Evolutionary conservation across 768 basidiomycete species (phyloP).

Genomic region (Pilatotrama ljubarskyi): DNA sequence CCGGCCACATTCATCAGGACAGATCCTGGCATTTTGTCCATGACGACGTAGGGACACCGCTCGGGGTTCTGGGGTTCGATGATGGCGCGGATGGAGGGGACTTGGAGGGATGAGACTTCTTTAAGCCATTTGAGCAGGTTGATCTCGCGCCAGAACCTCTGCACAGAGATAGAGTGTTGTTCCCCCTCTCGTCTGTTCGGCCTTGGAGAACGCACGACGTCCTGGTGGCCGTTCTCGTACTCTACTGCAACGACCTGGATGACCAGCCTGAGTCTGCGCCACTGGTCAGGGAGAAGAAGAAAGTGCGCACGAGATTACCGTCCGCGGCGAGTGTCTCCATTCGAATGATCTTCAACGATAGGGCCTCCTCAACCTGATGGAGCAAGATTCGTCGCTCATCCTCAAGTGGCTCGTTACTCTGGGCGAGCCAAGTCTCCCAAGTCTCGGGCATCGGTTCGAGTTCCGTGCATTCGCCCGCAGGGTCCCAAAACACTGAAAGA

Average conservation of each 20-base stretch:
- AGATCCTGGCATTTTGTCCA: neutral
- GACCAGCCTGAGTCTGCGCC: no score
- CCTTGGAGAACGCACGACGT: neutral
- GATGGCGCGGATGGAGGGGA: neutral
- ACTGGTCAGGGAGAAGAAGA: no score
- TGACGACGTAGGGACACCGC: neutral
- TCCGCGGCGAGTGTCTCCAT: no score
- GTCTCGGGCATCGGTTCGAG: no score
- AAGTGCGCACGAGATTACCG: no score
- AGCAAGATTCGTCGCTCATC: no score
- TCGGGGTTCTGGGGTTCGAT: neutral
- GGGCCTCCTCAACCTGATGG: no score
- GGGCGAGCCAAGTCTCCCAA: no score
- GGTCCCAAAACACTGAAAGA: no score
- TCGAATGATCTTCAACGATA: no score
- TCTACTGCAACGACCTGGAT: neutral
- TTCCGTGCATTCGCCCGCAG: no score
- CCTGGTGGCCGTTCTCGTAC: neutral
- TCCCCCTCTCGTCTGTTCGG: neutral
- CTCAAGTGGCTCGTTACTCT: no score
- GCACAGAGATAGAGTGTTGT: neutral
- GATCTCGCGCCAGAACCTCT: conserved; percentile 1
- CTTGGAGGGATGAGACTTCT: neutral
- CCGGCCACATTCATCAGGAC: neutral
- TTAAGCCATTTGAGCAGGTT: conserved; percentile 12